Base-by-base conservation (phyloP, 371 early-diverging fungal species). In the Haplosporangium sp. region DNA sequence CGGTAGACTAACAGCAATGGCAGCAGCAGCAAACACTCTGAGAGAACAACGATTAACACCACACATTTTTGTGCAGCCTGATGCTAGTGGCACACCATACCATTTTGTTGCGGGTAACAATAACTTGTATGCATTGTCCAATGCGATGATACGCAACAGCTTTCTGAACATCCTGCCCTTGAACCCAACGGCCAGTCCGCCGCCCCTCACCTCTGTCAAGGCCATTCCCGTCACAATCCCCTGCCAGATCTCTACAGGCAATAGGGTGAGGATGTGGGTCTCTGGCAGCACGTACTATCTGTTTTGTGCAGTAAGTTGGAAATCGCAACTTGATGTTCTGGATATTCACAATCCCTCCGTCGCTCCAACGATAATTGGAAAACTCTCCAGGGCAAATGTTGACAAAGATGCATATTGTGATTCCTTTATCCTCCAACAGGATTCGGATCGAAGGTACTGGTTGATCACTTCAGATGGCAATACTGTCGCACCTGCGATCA, bases 101-200 rank as follows among this genome's bases (percentile, higher is more conserved):
- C 36, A 29, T 1, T 55, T 46, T 42, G 57, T 62, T 7, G 55
- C n/a, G 12, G 18, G 16, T 13, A 46, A 54, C 57, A 53, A 59
- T 20, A 59, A 23, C 38, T 38, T 67, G 6, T 67, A 67, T 46
- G 61, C 55, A 1, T 1, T 56, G 23, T 61, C 68, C 12, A 56
- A 12, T 0, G 36, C 43, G 10, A 38, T 51, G 9, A 2, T 38
- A 0, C 37, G 29, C 12, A 29, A 50, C 41, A 13, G 12, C 37
- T 6, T n/a, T 18, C 51, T 66, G 36, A 61, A 56, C 14, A 62
- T 52, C n/a, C 11, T 66, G 20, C 66, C 73, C 10, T 11, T 72
- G 40, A 51, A 41, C 7, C 42, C 62, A 18, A 52, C 57, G 6
- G 66, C 38, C 6, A 14, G 45, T n/a, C 53, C 45, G 9, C 57